phyloP scores from a whole-genome alignment of 805 yeast genomes.

The Spathaspora gorwiae region DNA sequence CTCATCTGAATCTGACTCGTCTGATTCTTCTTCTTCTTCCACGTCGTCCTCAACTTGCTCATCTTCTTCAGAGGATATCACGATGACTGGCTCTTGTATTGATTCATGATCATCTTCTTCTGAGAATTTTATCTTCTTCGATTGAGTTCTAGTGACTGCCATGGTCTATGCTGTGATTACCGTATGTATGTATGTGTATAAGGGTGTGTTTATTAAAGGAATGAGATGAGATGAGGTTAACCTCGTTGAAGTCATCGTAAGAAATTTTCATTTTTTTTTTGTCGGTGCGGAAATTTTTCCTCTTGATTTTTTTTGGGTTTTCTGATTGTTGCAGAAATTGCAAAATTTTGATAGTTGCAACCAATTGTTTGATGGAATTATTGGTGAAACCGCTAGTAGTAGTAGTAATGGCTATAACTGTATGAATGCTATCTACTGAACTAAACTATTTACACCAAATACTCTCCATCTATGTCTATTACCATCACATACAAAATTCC shows the following conservation, averaged over 20 bases:
- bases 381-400: too few relatives aligned
- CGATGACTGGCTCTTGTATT: slow-evolving; percentile 12
- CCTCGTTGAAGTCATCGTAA: too few relatives aligned
- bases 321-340: slow-evolving; percentile 1
- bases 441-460: slow-evolving; percentile 32
- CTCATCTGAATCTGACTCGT: slow-evolving; percentile 24
- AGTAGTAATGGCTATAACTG: too few relatives aligned
- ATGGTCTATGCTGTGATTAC: slow-evolving; percentile 8
- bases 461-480: slow-evolving; percentile 26
- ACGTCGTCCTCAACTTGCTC: slow-evolving; percentile 9
- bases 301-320: not conserved
- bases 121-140: slow-evolving; percentile 28
- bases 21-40: slow-evolving; percentile 13
- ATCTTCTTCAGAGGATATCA: slow-evolving; percentile 1
- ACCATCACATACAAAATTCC: slow-evolving; percentile 15
- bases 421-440: not conserved
- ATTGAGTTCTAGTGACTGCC: slow-evolving; percentile 29
- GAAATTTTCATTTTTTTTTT: not conserved
- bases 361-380: too few relatives aligned
- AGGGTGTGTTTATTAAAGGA: too few relatives aligned
- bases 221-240: too few relatives aligned
- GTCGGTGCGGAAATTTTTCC: not conserved
- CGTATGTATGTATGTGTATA: not conserved
- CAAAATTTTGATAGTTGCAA: not conserved
- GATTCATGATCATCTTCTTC: slow-evolving; percentile 6